Conservation (phyloP, 345 rosid genomes). For the Eucalyptus coolabah region DNA sequence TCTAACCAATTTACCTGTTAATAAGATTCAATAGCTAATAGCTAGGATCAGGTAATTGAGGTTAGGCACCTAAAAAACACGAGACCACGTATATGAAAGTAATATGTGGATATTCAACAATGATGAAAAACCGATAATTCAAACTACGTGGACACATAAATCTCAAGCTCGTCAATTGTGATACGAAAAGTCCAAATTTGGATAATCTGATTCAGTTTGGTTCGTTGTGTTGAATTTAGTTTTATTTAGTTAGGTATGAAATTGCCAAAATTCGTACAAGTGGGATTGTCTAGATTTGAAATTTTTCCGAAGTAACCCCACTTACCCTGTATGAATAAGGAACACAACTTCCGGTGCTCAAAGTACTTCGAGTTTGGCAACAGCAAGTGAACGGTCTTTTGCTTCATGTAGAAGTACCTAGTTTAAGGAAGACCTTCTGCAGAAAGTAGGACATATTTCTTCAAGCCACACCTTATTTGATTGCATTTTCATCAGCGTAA, state of each 20-base stretch:
- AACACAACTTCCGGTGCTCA: not conserved
- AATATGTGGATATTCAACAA: not conserved
- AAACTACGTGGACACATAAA: not conserved
- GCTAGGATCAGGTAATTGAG: not conserved
- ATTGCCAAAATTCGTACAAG: not conserved
- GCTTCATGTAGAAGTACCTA: not conserved
- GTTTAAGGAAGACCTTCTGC: not conserved
- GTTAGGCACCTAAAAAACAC: not conserved
- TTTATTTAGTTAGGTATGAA: not conserved
- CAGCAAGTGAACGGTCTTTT: not conserved
- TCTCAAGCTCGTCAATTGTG: not conserved
- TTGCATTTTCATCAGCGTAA: not conserved
- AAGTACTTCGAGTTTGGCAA: not conserved
- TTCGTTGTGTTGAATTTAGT: not conserved
- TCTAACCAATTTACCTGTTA: not conserved
- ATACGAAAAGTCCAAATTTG: not conserved
- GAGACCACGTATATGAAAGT: not conserved
- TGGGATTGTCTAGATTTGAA: not conserved
- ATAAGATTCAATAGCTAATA: not conserved
- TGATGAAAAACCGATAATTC: not conserved
- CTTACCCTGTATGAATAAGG: not conserved
- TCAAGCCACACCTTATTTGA: not conserved
- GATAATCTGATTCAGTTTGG: not conserved
- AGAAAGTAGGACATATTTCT: not conserved
- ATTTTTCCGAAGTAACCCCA: not conserved